Conservation (phyloP, 148 eudicot species). For the Fagopyrum homotropicum region DNA sequence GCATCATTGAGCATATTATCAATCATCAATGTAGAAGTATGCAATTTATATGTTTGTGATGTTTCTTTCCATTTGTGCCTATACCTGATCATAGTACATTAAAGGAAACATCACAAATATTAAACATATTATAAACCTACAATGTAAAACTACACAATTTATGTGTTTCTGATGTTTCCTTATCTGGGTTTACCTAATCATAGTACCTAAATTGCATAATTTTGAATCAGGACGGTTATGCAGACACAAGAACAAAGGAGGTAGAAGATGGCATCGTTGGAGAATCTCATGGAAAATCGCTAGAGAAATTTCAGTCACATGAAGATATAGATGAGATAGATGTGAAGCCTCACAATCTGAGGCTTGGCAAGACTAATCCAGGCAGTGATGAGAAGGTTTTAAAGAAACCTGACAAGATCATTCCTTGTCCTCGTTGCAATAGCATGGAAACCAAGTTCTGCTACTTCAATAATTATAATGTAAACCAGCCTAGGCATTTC, state of each 20-base stretch:
- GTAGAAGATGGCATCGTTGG: not conserved
- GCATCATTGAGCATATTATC: not conserved
- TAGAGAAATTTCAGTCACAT: not conserved
- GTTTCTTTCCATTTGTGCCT: not conserved
- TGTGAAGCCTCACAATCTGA: not conserved
- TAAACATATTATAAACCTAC: not conserved
- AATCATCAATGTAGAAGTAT: not conserved
- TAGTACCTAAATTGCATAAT: no score
- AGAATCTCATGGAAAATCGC: conserved; percentile 10
- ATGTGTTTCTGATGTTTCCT: not conserved
- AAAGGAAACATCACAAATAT: not conserved
- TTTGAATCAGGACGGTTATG: conserved; percentile 3
- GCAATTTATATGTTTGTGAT: not conserved
- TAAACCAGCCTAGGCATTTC: conserved; percentile 70
- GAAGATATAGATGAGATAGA: not conserved
- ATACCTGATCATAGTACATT: not conserved
- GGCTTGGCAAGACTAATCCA: not conserved
- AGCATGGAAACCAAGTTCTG: conserved; percentile 87
- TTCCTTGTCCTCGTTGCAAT: conserved; percentile 68
- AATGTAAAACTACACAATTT: no score
- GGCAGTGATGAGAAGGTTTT: conserved; percentile 32
- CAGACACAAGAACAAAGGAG: not conserved
- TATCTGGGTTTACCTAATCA: not conserved
- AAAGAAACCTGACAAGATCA: conserved; percentile 65
- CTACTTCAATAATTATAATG: conserved; percentile 72